phyloP scores from a whole-genome alignment of 352 stramenopile genomes.

The Blastocystis sp. region DNA sequence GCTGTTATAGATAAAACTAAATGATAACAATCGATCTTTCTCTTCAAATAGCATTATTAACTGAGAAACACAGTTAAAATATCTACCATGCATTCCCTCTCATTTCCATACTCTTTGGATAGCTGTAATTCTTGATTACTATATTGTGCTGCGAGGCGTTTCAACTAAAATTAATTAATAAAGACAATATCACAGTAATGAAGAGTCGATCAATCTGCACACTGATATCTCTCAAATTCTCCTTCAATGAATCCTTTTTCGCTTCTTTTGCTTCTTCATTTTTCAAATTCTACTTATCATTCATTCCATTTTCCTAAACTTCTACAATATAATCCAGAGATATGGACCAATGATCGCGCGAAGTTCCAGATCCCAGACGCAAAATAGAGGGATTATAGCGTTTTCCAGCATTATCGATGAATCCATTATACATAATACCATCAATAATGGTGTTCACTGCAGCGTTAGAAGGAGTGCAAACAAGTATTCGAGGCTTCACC shows the following conservation, averaged over 20 bases:
- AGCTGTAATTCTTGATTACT: neutral
- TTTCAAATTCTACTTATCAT: conserved; percentile 2
- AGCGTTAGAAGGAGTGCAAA: conserved; percentile 79
- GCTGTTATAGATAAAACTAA: conserved; percentile 57
- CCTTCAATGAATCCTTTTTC: neutral
- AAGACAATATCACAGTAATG: neutral
- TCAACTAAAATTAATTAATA: conserved; percentile 6
- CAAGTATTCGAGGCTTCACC: conserved; percentile 33
- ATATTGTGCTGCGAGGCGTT: neutral
- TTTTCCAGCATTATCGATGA: conserved; percentile 73
- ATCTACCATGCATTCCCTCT: neutral
- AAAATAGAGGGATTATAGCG: conserved; percentile 63
- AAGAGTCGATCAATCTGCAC: conserved; percentile 53
- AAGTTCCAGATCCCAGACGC: conserved; percentile 41
- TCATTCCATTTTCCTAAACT: neutral
- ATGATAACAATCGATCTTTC: conserved; percentile 50
- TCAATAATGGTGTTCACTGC: conserved; percentile 84
- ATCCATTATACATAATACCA: conserved; percentile 79
- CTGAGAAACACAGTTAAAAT: conserved; percentile 15
- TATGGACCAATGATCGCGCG: conserved; percentile 39
- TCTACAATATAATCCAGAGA: conserved; percentile 61
- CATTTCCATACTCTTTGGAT: conserved; percentile 2
- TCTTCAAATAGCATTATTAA: conserved; percentile 65
- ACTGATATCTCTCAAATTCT: neutral
- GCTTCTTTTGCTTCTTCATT: conserved; percentile 16